These are phyloP conservation scores for Hippophae gyantsensis DNA, from an alignment of 306 rosid species.

Conservation along the genomic window DNA sequence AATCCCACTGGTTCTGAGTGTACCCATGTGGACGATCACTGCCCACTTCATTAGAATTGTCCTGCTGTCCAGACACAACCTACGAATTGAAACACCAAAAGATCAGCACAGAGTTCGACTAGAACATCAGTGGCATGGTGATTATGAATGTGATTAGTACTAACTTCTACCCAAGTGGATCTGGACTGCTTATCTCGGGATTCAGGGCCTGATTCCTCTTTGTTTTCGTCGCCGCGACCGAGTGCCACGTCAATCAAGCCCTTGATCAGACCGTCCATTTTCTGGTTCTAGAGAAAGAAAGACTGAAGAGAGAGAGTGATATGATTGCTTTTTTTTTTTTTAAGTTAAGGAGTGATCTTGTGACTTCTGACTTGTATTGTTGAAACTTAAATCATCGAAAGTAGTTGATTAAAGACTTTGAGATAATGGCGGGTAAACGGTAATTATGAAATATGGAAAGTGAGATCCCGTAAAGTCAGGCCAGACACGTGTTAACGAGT, in stretches of 20 bases:
- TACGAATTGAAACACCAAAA: slow-evolving; percentile 10
- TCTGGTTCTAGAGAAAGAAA: neutral
- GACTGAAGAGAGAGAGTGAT: neutral
- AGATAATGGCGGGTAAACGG: neutral
- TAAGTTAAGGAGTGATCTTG: no score
- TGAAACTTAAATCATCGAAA: no score
- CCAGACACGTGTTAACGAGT: neutral
- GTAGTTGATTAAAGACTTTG: no score
- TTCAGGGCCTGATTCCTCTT: slow-evolving; percentile 18
- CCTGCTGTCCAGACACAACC: slow-evolving; percentile 69
- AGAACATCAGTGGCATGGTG: neutral
- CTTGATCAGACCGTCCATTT: slow-evolving; percentile 74
- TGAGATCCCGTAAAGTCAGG: slow-evolving; percentile 30
- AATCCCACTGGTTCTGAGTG: slow-evolving; percentile 19
- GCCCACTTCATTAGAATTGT: slow-evolving; percentile 15
- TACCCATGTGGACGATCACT: slow-evolving; percentile 26
- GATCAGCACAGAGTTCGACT: neutral
- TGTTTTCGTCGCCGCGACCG: slow-evolving; percentile 25
- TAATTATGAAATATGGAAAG: neutral
- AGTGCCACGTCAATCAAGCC: slow-evolving; percentile 47
- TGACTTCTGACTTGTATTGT: no score
- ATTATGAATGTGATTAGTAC: neutral
- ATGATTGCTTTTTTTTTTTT: neutral
- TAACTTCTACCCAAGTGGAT: slow-evolving; percentile 67
- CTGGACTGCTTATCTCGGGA: slow-evolving; percentile 52